Evolutionary conservation across 768 basidiomycete genomes (phyloP).

Genomic region (Macrolepiota dolichaula): DNA sequence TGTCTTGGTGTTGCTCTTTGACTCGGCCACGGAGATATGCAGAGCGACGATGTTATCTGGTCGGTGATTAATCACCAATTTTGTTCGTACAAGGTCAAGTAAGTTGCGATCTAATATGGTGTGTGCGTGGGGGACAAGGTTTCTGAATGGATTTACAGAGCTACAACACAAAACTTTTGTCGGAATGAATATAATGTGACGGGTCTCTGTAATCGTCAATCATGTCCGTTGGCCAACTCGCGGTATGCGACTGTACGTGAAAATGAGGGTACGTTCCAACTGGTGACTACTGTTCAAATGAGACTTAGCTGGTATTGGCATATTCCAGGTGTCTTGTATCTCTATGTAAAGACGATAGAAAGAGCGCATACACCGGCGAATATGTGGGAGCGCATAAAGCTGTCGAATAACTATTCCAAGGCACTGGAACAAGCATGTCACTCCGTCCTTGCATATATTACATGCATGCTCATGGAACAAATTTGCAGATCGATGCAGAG

Average conservation of each 20-base stretch:
- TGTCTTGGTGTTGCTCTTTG: no score
- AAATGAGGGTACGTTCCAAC: slow-evolving; percentile 67
- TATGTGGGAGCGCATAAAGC: slow-evolving; percentile 96
- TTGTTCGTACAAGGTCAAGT: slow-evolving; percentile 99
- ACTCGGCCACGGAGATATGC: slow-evolving; percentile 42
- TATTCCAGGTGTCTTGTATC: slow-evolving; percentile 71
- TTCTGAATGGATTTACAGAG: slow-evolving; percentile 44
- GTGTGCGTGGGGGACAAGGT: background rate
- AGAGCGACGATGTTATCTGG: slow-evolving; percentile 99
- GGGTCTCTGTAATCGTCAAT: slow-evolving; percentile 91
- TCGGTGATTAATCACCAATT: slow-evolving; percentile 91
- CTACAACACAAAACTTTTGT: slow-evolving; percentile 96
- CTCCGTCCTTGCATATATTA: background rate
- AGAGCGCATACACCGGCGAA: slow-evolving; percentile 92
- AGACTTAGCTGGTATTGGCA: background rate
- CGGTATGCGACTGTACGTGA: slow-evolving; percentile 98
- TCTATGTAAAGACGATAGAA: slow-evolving; percentile 97
- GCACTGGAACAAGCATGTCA: slow-evolving; percentile 85
- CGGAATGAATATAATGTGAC: slow-evolving; percentile 98
- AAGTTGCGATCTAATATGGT: slow-evolving; percentile 26
- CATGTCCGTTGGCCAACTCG: slow-evolving; percentile 97
- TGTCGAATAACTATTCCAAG: slow-evolving; percentile 92
- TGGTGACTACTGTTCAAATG: background rate
- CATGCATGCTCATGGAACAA: background rate
- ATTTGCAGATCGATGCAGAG: slow-evolving; percentile 82